Percentiles rank a stretch among this genome's conserved stretches.
Evolutionary conservation across 352 stramenopile species (phyloP).

Genomic region (Pythium myriotylum): DNA sequence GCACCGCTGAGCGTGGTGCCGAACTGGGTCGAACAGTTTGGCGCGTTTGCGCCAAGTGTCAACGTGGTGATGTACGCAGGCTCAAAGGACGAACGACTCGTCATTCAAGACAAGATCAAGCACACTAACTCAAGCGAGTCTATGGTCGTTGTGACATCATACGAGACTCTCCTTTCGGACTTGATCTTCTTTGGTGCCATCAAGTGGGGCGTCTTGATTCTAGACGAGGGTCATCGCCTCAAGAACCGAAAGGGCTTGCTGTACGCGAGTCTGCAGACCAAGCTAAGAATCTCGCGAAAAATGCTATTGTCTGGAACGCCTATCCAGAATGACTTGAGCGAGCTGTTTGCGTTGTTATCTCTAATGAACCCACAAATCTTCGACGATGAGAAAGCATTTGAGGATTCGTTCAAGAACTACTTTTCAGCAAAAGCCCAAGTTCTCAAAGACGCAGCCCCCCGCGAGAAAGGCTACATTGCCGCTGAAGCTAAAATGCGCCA

Average conservation of each 20-base stretch:
- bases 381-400: slow-evolving; percentile 55
- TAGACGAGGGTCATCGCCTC: slow-evolving; percentile 90
- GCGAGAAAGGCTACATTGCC: slow-evolving; percentile 13
- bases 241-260: slow-evolving; percentile 80
- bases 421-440: slow-evolving; percentile 72
- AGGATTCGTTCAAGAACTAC: slow-evolving; percentile 50
- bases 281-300: slow-evolving; percentile 42
- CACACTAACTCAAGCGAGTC: neutral
- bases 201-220: slow-evolving; percentile 63
- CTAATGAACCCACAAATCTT: slow-evolving; percentile 89
- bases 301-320: slow-evolving; percentile 84
- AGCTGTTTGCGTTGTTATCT: slow-evolving; percentile 81
- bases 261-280: slow-evolving; percentile 49
- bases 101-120: slow-evolving; percentile 24
- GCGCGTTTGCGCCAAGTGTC: slow-evolving; percentile 63
- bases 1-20: slow-evolving; percentile 79
- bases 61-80: slow-evolving; percentile 61
- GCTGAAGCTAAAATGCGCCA: slow-evolving; percentile 60
- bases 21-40: slow-evolving; percentile 86
- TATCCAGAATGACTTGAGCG: slow-evolving; percentile 86
- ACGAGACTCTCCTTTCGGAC: slow-evolving; percentile 71
- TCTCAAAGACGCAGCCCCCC: slow-evolving; percentile 20
- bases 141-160: slow-evolving; percentile 74
- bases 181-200: slow-evolving; percentile 51
- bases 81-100: slow-evolving; percentile 47